phyloP scores from a whole-genome alignment of 345 rosid genomes.

The Eucalyptus victrix region DNA sequence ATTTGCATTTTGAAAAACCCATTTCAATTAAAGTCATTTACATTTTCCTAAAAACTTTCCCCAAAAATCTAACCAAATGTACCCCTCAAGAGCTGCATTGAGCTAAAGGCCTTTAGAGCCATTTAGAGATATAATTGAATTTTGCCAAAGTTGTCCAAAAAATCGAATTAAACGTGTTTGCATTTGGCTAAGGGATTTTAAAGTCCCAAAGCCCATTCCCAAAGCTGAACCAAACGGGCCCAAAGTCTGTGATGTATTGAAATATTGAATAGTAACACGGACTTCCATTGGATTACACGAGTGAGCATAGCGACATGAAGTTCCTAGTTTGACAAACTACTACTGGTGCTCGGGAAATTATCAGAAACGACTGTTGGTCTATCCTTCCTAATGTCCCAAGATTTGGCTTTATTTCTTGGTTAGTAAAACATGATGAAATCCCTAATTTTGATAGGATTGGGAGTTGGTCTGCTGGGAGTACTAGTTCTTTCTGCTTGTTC shows the following conservation, averaged over 20 bases:
- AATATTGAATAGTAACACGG: not conserved
- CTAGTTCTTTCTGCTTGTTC: not conserved
- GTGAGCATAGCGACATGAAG: not conserved
- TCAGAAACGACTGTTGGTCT: not conserved
- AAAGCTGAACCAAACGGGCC: too few relatives aligned
- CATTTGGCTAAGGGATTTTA: accelerated
- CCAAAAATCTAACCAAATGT: too few relatives aligned
- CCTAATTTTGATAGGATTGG: not conserved
- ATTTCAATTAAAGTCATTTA: too few relatives aligned
- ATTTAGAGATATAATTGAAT: accelerated
- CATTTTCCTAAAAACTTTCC: too few relatives aligned
- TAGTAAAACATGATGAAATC: not conserved
- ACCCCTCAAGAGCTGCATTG: too few relatives aligned
- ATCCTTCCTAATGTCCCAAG: not conserved
- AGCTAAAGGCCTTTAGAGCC: accelerated
- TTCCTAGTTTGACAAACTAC: not conserved
- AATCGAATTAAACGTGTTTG: accelerated
- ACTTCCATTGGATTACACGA: not conserved
- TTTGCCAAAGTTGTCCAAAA: too few relatives aligned
- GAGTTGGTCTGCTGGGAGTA: not conserved
- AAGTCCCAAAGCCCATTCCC: too few relatives aligned
- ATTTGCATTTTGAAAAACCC: too few relatives aligned
- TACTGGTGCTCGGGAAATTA: not conserved
- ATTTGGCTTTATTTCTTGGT: not conserved
- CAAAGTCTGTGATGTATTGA: not conserved